These are phyloP conservation scores for Aspergillus sp. DNA, from an alignment of 2,329 filamentous ascomycete species.

Conservation along the genomic window DNA sequence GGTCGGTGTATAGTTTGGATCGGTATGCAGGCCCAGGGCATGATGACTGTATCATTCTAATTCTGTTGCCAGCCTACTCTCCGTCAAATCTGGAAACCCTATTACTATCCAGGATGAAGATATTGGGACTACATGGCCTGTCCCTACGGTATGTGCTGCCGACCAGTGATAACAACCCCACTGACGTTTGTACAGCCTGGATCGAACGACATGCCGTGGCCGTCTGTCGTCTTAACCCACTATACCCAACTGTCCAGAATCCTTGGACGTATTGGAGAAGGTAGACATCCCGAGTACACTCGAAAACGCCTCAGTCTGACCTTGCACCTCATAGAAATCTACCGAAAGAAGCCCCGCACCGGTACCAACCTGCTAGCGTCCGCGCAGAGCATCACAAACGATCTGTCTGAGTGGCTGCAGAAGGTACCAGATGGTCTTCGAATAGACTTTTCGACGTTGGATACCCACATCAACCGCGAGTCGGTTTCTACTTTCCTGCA, in stretches of 20 bases:
- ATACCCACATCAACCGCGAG: constrained; percentile 46
- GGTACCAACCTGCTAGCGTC: constrained; percentile 50
- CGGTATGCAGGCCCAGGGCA: constrained; percentile 25
- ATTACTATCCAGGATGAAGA: constrained; percentile 57
- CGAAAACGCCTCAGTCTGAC: not conserved
- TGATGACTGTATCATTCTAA: not conserved
- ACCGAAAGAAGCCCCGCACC: constrained; percentile 48
- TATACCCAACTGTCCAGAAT: constrained; percentile 56
- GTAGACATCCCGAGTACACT: constrained; percentile 12
- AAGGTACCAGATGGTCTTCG: constrained; percentile 49
- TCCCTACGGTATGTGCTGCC: constrained; percentile 23
- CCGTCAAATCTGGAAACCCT: constrained; percentile 56
- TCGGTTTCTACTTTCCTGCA: constrained; percentile 54
- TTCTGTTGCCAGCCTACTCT: constrained; percentile 40
- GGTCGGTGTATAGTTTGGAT: constrained; percentile 58
- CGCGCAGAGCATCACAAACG: constrained; percentile 51
- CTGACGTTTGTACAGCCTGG: constrained; percentile 10
- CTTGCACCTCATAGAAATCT: constrained; percentile 38
- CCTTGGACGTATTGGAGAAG: constrained; percentile 49
- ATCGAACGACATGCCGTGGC: constrained; percentile 33
- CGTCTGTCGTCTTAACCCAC: constrained; percentile 50
- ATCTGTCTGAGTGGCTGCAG: constrained; percentile 52
- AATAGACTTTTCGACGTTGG: constrained; percentile 48
- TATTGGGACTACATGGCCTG: constrained; percentile 45
- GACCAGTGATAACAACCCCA: not conserved